Base-by-base conservation (phyloP, 352 stramenopile species). In the Lagenidium giganteum region DNA sequence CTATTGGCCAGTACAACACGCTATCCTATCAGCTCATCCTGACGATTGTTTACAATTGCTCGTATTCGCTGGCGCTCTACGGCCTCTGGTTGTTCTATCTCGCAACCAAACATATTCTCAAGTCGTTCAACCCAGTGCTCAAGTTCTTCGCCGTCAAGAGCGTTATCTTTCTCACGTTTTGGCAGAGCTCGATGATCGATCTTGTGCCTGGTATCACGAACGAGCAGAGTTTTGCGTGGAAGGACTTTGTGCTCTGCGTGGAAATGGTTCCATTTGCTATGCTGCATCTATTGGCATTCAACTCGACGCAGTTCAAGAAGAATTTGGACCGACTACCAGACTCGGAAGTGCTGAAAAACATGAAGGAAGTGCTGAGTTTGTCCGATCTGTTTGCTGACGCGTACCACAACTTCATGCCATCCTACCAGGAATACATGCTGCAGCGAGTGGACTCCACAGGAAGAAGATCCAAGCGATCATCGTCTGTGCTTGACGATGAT, bases 81-180 rank as follows among this genome's bases (percentile, higher is more conserved):
- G 77, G 82, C 0, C 62, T 97, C 4, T 84, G 89, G 59, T 43
- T 97, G 26, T 96, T 97, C 58, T 97, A 96, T 68, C 45, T 93
- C 11, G 87, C 85, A 3, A 95, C 81, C 28, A 83, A 89, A 44
- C 72, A 95, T 59, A 87, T 90, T 34, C 51, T 93, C 42, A 70
- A 80, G 59, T 69, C 72, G 20, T 92, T 92, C 47, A 81, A 80
- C 48, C 89, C 89, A 8, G 77, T 97, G 32, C 67, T 93, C 52
- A 97, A 97, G 68, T 97, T 97, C 47, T 83, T 96, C 36, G 83
- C 86, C 1, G 87, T 97, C 42, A 97, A 97, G 61, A 73, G 65
- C 38, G 81, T 97, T 42, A 86, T 97, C 23, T 97, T 97, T 48
- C 74, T 95, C 32, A 96, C 87, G 20, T 97, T 95, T 61, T 97